Evolutionary conservation across 306 rosid genomes (phyloP), one percentile per base, ranked within the genome.

Genomic region (Fagus sylvatica): DNA sequence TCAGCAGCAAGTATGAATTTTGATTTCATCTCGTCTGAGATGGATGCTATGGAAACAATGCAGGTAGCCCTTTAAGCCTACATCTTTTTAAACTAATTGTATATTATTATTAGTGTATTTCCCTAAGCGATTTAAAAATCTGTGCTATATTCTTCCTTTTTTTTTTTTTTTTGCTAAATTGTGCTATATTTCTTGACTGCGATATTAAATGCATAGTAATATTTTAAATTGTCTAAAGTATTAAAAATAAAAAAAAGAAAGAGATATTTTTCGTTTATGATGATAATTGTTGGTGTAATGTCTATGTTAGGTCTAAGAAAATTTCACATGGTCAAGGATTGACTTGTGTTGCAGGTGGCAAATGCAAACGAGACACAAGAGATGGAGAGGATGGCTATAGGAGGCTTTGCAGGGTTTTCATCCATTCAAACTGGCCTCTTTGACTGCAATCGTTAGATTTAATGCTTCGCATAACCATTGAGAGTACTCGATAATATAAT

Each of bases 1-100:
- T 83, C 93, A 10, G 85, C 89, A 73, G 96, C 91, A 73, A 90
- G 90, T 57, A 79, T 78, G 83, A 79, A 60, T 56, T 82, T 75
- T 76, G 90, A 88, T 72, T 76, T 83, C 72, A 83, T 74, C 84
- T 53, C 55, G 57, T 49, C 78, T 0, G 83, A 74, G 46, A 74
- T 74, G 74, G 80, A 83, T 77, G 75, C 72, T 28, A n/a, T 72
- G 5, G 78, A 82, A 72, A 62, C 76, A 62, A 30, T 74, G 65
- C 90, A 84, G 90, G 94, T 88, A 76, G 1, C 40, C 30, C 19
- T 53, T 53, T 59, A 49, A 43, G 1, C 49, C 28, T 22, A 43
- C 12, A 43, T 43, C 49, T 8, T 43, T 43, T 43, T 0, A 22
- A 22, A 22, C 28, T 22, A 22, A 22, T 22, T 22, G 28, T 22